Evolutionary conservation across 192 early-diverging fungal species (phyloP).

Genomic region (Coemansia sp.): DNA sequence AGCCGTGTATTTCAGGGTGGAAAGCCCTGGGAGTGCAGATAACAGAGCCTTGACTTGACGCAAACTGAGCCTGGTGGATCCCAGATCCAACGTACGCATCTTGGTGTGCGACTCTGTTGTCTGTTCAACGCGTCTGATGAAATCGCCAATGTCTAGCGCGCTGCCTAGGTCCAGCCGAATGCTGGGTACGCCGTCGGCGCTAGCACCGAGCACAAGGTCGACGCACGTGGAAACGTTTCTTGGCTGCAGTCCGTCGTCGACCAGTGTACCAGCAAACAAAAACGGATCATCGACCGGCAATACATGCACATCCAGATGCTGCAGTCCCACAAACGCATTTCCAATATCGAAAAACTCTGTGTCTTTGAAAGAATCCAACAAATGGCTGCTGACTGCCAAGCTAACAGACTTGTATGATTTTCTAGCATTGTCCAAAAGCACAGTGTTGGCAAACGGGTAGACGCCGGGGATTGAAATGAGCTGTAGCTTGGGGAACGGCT

Average conservation of each 20-base stretch:
- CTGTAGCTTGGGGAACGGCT: slow-evolving; percentile 13
- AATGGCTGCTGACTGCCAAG: slow-evolving; percentile 13
- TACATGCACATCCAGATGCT: not conserved
- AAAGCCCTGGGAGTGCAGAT: not conserved
- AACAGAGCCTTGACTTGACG: not conserved
- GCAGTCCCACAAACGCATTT: not conserved
- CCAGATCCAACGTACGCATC: not conserved
- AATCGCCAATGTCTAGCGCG: not conserved
- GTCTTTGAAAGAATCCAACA: not conserved
- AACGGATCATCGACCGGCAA: not conserved
- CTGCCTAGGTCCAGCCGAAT: not conserved
- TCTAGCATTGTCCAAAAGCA: not conserved
- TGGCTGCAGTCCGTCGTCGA: not conserved
- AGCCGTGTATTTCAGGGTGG: not conserved
- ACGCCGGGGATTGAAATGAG: slow-evolving; percentile 10
- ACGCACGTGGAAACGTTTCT: not conserved
- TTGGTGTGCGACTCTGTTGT: not conserved
- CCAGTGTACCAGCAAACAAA: not conserved
- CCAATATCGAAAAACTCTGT: not conserved
- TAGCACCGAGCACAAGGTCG: not conserved
- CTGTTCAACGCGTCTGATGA: not conserved
- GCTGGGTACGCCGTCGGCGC: not conserved
- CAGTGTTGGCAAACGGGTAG: slow-evolving; percentile 18
- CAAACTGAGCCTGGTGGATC: not conserved
- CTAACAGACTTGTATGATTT: not conserved